These are phyloP conservation scores for Lactifluus piperatus DNA, from an alignment of 768 basidiomycete species.

Conservation along the genomic window DNA sequence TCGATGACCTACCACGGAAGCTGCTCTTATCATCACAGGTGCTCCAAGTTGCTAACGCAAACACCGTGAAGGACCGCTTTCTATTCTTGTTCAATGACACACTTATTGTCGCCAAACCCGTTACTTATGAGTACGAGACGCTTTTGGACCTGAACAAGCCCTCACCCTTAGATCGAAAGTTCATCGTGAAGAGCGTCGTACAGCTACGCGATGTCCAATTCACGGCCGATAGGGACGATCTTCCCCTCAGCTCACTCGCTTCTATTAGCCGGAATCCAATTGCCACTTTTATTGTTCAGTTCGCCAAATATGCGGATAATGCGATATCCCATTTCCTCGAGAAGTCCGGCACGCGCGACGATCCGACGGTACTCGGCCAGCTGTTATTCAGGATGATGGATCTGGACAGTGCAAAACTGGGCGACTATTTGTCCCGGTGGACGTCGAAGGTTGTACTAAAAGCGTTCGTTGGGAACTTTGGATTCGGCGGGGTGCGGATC, in stretches of 20 bases:
- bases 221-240: constrained; percentile 58
- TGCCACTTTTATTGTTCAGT: constrained; percentile 72
- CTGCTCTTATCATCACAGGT: constrained; percentile 79
- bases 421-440: constrained; percentile 72
- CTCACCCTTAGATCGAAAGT: constrained; percentile 58
- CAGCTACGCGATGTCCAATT: constrained; percentile 63
- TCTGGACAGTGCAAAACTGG: constrained; percentile 73
- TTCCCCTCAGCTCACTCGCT: constrained; percentile 35
- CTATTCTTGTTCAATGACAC: constrained; percentile 97
- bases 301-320: constrained; percentile 68
- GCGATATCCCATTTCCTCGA: constrained; percentile 67
- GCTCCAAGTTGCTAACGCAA: constrained; percentile 86
- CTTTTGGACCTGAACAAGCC: constrained; percentile 51
- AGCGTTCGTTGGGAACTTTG: constrained; percentile 82
- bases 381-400: constrained; percentile 76
- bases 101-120: constrained; percentile 86
- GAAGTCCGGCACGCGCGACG: constrained; percentile 50
- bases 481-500: constrained; percentile 72
- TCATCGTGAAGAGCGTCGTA: constrained; percentile 85
- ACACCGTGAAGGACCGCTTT: constrained; percentile 93
- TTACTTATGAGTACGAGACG: constrained; percentile 58
- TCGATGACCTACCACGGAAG: constrained; percentile 84
- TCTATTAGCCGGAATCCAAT: constrained; percentile 46
- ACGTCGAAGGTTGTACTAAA: constrained; percentile 69
- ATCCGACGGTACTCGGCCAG: constrained; percentile 68